Conservation (phyloP, 2,329 filamentous ascomycete species). For the Sporothrix brunneoviolacea region DNA sequence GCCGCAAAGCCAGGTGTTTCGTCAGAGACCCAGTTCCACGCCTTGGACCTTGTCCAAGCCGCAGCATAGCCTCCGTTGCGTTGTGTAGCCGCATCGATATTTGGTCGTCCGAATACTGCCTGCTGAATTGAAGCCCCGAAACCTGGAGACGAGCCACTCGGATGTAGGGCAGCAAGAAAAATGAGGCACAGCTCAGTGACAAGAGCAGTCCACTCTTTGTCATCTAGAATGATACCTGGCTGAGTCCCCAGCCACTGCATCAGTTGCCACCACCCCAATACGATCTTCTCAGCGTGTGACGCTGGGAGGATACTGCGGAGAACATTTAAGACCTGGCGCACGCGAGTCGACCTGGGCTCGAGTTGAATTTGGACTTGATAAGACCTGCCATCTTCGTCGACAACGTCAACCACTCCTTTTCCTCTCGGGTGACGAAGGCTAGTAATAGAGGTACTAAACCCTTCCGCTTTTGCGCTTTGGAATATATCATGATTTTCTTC, state of each 20-base stretch:
- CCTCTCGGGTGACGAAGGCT: conserved; percentile 52
- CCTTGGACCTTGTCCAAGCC: conserved; percentile 5
- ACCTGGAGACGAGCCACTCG: too few relatives aligned
- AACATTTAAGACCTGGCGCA: conserved; percentile 52
- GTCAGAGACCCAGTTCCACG: conserved; percentile 24
- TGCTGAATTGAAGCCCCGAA: neutral
- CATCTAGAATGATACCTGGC: conserved; percentile 31
- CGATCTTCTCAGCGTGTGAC: conserved; percentile 51
- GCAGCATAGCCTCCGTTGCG: too few relatives aligned
- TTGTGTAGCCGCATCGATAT: neutral
- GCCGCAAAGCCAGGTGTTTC: conserved; percentile 1
- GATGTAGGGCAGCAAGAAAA: conserved; percentile 36
- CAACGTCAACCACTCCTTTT: conserved; percentile 57
- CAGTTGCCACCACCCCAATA: conserved; percentile 67
- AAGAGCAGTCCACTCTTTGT: conserved; percentile 64
- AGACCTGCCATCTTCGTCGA: conserved; percentile 53
- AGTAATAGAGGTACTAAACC: conserved; percentile 39
- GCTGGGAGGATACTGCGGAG: conserved; percentile 59
- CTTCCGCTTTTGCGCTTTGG: neutral
- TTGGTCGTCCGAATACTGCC: neutral
- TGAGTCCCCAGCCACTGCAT: conserved; percentile 57
- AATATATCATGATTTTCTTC: neutral
- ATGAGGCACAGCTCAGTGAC: conserved; percentile 58
- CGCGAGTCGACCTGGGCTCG: conserved; percentile 56
- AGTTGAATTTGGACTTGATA: conserved; percentile 65